These are phyloP conservation scores for Xerocomellus intermedius DNA, from an alignment of 768 basidiomycete genomes.

Conservation along the genomic window DNA sequence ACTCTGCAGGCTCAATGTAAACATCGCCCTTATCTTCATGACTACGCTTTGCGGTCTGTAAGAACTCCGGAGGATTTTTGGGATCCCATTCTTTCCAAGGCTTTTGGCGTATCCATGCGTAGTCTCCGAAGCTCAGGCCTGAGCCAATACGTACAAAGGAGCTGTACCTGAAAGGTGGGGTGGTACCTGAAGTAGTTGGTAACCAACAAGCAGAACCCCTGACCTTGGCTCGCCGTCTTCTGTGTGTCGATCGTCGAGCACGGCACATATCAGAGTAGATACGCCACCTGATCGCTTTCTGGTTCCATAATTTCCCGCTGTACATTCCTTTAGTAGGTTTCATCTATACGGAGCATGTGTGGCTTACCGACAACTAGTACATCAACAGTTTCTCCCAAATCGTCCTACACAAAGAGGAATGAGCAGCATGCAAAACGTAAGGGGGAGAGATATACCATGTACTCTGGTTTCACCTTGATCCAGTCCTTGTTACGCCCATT, in stretches of 20 bases:
- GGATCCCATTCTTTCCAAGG: slow-evolving; percentile 83
- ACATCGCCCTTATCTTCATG: slow-evolving; percentile 87
- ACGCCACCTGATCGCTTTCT: slow-evolving; percentile 86
- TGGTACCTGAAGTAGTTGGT: neutral
- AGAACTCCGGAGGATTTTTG: slow-evolving; percentile 69
- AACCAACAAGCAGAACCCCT: slow-evolving; percentile 8
- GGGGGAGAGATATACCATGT: slow-evolving; percentile 54
- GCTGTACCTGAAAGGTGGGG: slow-evolving; percentile 57
- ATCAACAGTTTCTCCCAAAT: slow-evolving; percentile 91
- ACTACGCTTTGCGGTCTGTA: slow-evolving; percentile 55
- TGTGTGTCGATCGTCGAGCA: slow-evolving; percentile 67
- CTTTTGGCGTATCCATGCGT: slow-evolving; percentile 76
- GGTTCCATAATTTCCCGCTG: slow-evolving; percentile 86
- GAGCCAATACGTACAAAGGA: slow-evolving; percentile 89
- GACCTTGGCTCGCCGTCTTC: slow-evolving; percentile 62
- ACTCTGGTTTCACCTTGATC: slow-evolving; percentile 94
- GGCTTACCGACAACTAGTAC: slow-evolving; percentile 81
- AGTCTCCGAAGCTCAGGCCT: slow-evolving; percentile 84
- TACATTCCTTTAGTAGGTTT: neutral
- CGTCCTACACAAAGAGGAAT: slow-evolving; percentile 51
- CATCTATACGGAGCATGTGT: neutral
- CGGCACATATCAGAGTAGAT: slow-evolving; percentile 86
- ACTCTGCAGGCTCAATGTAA: slow-evolving; percentile 91
- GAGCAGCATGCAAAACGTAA: neutral
- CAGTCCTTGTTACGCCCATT: slow-evolving; percentile 90